Evolutionary conservation across 2,329 filamentous ascomycete species (phyloP), one percentile per base, ranked within the genome.

Genomic region (Myriosclerotinia duriaeana): DNA sequence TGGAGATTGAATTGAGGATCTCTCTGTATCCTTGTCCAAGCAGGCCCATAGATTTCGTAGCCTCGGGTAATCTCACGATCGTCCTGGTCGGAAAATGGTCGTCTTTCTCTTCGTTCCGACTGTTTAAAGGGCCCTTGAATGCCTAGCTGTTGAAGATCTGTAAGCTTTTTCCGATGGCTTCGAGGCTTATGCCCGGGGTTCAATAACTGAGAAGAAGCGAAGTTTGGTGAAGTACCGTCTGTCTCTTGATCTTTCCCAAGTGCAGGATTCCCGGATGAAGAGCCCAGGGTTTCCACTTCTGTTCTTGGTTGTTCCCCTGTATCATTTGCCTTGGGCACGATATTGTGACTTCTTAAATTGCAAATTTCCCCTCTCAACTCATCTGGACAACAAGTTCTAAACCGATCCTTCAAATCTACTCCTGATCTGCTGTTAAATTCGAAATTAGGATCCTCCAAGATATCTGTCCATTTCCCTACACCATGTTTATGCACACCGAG

Each of bases 1-100:
- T 83, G 81, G n/a, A 89, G 78, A 67, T 85, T 79, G 75, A 86
- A 87, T 38, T 79, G 79, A 17, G 82, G 76, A 68, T 89, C 86
- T 46, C 85, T 81, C 73, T 87, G 86, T 26, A 89, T 89, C 74
- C 84, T 85, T 62, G 86, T 87, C 87, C 87, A 89, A 11, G 85
- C 82, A 11, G 86, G 84, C 0, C 87, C 87, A 72, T 88, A 87
- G 5, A 80, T 73, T 50, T 85, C 78, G 48, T 88, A 82, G 0
- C 87, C 87, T 67, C 84, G 79, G 1, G 88, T 78, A 54, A 89
- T 89, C 69, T 87, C 84, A 40, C 78, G 78, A 71, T 89, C 87
- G 67, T 89, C 87, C 69, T 86, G 81, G 38, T 86, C 84, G 0
- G 85, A 86, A 69, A 89, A 89, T 0, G 85, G 83, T 4, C 84